Conservation (phyloP, 352 stramenopile genomes). For the Phytophthora sp. region DNA sequence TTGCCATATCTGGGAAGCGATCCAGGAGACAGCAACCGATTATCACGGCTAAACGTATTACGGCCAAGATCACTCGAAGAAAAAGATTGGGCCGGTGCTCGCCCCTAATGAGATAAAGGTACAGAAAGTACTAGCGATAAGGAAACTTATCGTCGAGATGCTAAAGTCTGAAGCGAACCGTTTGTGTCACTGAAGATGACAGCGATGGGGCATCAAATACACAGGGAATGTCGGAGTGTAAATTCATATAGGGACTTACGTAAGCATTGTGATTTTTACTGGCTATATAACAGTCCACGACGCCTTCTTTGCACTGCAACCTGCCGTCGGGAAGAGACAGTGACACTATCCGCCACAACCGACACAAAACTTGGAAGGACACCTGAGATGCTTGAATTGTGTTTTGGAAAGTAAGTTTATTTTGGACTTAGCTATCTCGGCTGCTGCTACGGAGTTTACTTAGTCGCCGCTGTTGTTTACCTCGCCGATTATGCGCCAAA, state of each 20-base stretch:
- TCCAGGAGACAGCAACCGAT: conserved; percentile 15
- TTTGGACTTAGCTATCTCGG: no score
- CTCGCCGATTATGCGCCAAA: no score
- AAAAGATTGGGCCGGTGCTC: not conserved
- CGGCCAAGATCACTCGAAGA: conserved; percentile 5
- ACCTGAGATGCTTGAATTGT: no score
- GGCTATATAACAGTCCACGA: conserved; percentile 45
- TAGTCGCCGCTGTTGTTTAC: no score
- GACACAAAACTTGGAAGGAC: no score
- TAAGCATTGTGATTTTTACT: conserved; percentile 5
- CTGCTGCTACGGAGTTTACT: no score
- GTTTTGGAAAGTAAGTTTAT: no score
- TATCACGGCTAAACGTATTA: conserved; percentile 33
- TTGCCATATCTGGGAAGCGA: conserved; percentile 53
- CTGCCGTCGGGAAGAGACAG: not conserved
- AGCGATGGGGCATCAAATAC: conserved; percentile 33
- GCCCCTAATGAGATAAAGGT: conserved; percentile 11
- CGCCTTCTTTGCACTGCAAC: conserved; percentile 37
- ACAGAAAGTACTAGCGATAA: conserved; percentile 1
- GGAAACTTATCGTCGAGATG: conserved; percentile 12
- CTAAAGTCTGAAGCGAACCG: conserved; percentile 59
- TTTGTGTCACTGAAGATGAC: conserved; percentile 43
- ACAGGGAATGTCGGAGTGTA: no score
- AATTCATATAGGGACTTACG: no score
- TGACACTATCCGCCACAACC: not conserved